Conservation (phyloP, 192 early-diverging fungal genomes). For the Coemansia sp. region DNA sequence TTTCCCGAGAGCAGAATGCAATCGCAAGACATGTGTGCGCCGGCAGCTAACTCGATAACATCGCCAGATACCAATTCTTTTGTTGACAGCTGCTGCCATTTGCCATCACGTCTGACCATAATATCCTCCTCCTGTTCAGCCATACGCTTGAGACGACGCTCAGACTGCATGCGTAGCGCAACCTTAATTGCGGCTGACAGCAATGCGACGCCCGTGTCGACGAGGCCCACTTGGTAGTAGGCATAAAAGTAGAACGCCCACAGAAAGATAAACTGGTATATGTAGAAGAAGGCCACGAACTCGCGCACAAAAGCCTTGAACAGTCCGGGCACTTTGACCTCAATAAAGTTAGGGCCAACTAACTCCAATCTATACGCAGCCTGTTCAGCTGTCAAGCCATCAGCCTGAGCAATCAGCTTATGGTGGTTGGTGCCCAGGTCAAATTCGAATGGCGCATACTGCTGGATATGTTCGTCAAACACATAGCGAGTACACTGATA, state of each 20-base stretch:
- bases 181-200: conserved; percentile 61
- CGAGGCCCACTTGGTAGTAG: conserved; percentile 63
- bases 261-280: conserved; percentile 67
- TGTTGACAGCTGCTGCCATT: conserved; percentile 58
- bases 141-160: conserved; percentile 59
- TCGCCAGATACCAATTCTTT: conserved; percentile 67
- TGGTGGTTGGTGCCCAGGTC: conserved; percentile 60
- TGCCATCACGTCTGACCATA: conserved; percentile 58
- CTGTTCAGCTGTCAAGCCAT: conserved; percentile 56
- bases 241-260: conserved; percentile 69
- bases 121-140: conserved; percentile 56
- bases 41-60: conserved; percentile 54
- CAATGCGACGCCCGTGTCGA: conserved; percentile 59
- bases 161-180: conserved; percentile 54
- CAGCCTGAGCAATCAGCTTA: conserved; percentile 39
- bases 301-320: conserved; percentile 58
- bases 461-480: conserved; percentile 45
- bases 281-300: conserved; percentile 59
- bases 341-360: conserved; percentile 67
- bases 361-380: conserved; percentile 57
- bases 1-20: conserved; percentile 66
- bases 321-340: conserved; percentile 54
- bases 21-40: conserved; percentile 65
- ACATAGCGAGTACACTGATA: conserved; percentile 80
- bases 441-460: conserved; percentile 64